Evolutionary conservation across 139 green algal genomes (phyloP), one percentile per base, ranked within the genome.

Genomic region (Chlorella sp.): DNA sequence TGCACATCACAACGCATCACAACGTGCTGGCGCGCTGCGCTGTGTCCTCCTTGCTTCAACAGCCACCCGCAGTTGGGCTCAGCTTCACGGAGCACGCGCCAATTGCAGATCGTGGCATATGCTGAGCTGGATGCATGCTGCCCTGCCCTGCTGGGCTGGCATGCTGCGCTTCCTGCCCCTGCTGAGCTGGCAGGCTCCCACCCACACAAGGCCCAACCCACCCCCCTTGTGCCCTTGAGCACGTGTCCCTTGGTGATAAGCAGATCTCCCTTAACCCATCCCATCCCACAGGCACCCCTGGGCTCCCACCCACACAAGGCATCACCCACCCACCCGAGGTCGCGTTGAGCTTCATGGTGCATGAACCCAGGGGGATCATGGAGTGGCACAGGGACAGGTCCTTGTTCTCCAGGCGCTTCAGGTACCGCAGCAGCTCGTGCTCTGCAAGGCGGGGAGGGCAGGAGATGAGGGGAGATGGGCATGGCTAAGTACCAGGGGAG

Each of bases 341-440:
- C 68, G 98, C 96, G 91, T 99, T 99, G 39, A 99, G 97, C 97
- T 99, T 99, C 98, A 99, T 99, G 83, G 98, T 99, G 95, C 98
- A 99, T 18, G 94, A 98, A 88, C 98, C 98, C 85, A 99, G 94
- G 24, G 98, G 95, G 90, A 99, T 99, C 98, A 99, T 99, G 89
- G 94, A 98, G 96, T 99, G 98, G 0, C 91, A 92, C 88, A 99
- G 94, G 9, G 93, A 97, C 86, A 99, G 93, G 95, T 99, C 98
- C 90, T 96, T 95, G 94, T 98, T 98, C 95, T 99, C 97, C 91
- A 99, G 95, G 24, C 96, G 93, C 96, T 98, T 98, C 86, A 99
- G 93, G 96, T 99, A 99, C 79, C 96, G 95, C 92, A 99, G 92
- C 96, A 99, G 95, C 92, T 99, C 97, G 90, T 99, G 97, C 95